Evolutionary conservation across 176 grass and related monocot species (phyloP).

Genomic region (Triticum timopheevii): DNA sequence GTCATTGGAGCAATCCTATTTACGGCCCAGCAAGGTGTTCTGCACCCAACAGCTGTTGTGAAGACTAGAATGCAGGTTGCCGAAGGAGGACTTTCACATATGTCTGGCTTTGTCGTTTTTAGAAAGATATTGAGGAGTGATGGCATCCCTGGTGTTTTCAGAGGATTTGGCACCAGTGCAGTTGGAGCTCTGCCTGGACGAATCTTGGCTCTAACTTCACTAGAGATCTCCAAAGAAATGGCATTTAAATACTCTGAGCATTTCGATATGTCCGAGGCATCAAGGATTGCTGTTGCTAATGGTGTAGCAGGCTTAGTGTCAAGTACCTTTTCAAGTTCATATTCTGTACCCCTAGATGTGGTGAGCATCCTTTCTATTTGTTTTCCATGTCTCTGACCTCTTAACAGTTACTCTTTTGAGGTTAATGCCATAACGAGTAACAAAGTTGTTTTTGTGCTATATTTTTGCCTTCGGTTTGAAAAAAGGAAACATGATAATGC

Average conservation of each 20-base stretch:
- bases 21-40: constrained; percentile 73
- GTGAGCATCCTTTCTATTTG: constrained; percentile 45
- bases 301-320: constrained; percentile 72
- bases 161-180: constrained; percentile 90
- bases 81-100: constrained; percentile 54
- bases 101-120: constrained; percentile 75
- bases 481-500: neutral
- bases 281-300: constrained; percentile 67
- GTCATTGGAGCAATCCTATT: constrained; percentile 83
- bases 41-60: constrained; percentile 86
- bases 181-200: constrained; percentile 84
- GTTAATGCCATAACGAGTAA: neutral
- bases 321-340: constrained; percentile 70
- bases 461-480: neutral
- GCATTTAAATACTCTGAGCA: constrained; percentile 65
- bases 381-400: neutral
- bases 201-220: constrained; percentile 75
- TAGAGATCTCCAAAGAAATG: constrained; percentile 89
- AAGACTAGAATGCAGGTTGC: constrained; percentile 97
- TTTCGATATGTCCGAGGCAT: constrained; percentile 71
- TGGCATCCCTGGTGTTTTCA: constrained; percentile 74
- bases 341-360: constrained; percentile 97
- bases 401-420: neutral
- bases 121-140: constrained; percentile 75
- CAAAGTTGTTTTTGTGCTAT: neutral